Conservation (phyloP, 306 rosid species). For the Trifolium subterraneum region DNA sequence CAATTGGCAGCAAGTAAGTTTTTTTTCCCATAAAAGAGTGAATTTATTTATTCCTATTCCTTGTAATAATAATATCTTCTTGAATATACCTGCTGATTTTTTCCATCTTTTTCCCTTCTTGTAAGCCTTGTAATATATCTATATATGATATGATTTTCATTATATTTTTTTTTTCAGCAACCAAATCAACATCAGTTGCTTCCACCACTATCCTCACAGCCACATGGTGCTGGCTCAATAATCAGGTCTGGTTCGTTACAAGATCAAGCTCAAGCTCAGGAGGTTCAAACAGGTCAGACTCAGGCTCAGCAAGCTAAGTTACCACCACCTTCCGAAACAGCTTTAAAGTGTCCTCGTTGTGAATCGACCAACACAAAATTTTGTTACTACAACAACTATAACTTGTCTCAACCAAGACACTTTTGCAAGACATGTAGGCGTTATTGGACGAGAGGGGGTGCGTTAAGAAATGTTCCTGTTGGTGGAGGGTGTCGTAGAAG, state of each 20-base stretch:
- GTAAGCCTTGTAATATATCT: slow-evolving; percentile 8
- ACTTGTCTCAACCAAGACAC: slow-evolving; percentile 89
- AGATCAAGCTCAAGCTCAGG: not conserved
- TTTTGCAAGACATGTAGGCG: slow-evolving; percentile 94
- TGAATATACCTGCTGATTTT: slow-evolving; percentile 71
- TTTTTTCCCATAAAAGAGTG: slow-evolving; percentile 35
- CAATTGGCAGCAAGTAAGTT: slow-evolving; percentile 92
- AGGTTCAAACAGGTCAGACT: not conserved
- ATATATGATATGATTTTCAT: not conserved
- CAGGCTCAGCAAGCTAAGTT: slow-evolving; percentile 69
- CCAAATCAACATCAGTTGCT: slow-evolving; percentile 53
- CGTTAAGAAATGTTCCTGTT: slow-evolving; percentile 86
- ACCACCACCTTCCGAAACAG: slow-evolving; percentile 64
- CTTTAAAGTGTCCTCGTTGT: slow-evolving; percentile 93
- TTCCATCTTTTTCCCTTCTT: slow-evolving; percentile 13
- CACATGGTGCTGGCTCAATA: slow-evolving; percentile 44
- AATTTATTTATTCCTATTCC: slow-evolving; percentile 82
- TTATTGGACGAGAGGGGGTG: slow-evolving; percentile 93
- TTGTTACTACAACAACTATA: slow-evolving; percentile 89
- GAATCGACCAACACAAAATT: slow-evolving; percentile 90
- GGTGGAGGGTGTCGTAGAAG: slow-evolving; percentile 94
- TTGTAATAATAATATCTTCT: slow-evolving; percentile 49
- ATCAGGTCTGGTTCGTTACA: not conserved
- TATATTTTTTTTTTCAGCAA: slow-evolving; percentile 57
- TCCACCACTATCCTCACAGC: slow-evolving; percentile 49